A percentile compares a stretch with the other conserved stretches of the same genome.
These are phyloP conservation scores for Colletotrichum godetiae DNA, from an alignment of 2,329 filamentous ascomycete species.

Conservation along the genomic window DNA sequence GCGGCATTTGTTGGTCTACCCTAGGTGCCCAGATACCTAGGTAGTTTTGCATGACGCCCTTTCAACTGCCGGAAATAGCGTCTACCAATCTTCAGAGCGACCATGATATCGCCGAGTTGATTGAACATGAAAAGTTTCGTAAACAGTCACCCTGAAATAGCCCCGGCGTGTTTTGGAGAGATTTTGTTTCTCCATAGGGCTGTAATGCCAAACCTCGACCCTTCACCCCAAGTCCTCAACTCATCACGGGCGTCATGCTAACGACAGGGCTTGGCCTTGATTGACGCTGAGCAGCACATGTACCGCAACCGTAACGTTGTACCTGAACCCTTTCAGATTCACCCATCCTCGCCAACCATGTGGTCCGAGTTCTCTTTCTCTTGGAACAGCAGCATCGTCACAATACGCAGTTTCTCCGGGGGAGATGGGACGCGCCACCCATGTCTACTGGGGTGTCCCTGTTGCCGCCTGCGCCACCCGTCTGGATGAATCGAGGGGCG, in stretches of 20 bases:
- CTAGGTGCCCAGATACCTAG: too few relatives aligned
- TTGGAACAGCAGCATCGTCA: constrained; percentile 19
- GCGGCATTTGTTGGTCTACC: neutral
- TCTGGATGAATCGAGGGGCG: constrained; percentile 11
- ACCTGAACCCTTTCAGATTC: neutral
- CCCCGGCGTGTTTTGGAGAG: constrained; percentile 4
- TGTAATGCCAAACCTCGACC: neutral
- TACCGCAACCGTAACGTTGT: neutral
- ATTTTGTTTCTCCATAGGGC: constrained; percentile 23
- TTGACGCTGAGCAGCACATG: neutral
- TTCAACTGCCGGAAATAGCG: constrained; percentile 15
- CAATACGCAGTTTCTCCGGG: constrained; percentile 1
- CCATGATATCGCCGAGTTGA: neutral
- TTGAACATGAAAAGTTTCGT: constrained; percentile 1
- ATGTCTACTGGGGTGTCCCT: constrained; percentile 5
- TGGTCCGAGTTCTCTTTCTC: constrained; percentile 22
- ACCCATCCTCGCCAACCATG: constrained; percentile 6
- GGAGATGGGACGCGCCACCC: constrained; percentile 5
- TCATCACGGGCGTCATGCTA: constrained; percentile 27
- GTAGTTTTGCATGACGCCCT: neutral
- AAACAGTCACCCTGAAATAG: constrained; percentile 16
- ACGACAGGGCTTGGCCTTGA: constrained; percentile 14
- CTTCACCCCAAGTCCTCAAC: neutral
- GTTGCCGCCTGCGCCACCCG: constrained; percentile 21
- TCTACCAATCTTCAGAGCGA: neutral